A percentile compares a stretch with the other conserved stretches of the same genome.
These are phyloP conservation scores for Trichosanthes truncata DNA, from an alignment of 306 rosid genomes.

Conservation along the genomic window DNA sequence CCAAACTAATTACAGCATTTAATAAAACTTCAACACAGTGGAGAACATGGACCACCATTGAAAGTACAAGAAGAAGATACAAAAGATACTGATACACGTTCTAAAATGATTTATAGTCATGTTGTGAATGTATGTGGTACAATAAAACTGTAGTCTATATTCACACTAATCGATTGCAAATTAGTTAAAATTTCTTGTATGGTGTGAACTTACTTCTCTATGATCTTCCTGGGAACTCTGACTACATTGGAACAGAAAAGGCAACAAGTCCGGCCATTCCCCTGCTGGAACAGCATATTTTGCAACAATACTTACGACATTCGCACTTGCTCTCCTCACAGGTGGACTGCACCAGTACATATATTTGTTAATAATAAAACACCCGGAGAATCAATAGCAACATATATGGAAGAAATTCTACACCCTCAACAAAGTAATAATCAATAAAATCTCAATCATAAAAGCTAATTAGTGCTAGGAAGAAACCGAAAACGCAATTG, in stretches of 20 bases:
- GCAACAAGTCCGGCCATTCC: constrained; percentile 93
- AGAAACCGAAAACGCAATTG: neutral
- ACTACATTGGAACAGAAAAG: constrained; percentile 89
- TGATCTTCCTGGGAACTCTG: constrained; percentile 95
- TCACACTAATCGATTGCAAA: neutral
- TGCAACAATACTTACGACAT: constrained; percentile 83
- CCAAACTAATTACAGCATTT: neutral
- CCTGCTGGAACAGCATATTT: constrained; percentile 90
- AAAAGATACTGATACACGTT: neutral
- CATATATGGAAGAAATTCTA: neutral
- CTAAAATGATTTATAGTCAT: neutral
- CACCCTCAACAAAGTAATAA: neutral
- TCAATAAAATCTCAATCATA: neutral
- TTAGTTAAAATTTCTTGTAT: neutral
- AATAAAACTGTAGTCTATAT: neutral
- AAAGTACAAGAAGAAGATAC: neutral
- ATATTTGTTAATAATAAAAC: neutral
- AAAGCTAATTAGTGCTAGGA: neutral
- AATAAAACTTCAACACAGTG: neutral
- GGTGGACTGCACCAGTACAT: constrained; percentile 53
- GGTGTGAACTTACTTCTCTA: constrained; percentile 59
- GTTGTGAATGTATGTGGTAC: neutral
- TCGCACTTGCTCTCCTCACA: constrained; percentile 90
- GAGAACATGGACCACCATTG: neutral
- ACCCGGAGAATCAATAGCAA: neutral